phyloP scores from a whole-genome alignment of 1,284 basidiomycete species.

The Microstroma glucosiphilum region DNA sequence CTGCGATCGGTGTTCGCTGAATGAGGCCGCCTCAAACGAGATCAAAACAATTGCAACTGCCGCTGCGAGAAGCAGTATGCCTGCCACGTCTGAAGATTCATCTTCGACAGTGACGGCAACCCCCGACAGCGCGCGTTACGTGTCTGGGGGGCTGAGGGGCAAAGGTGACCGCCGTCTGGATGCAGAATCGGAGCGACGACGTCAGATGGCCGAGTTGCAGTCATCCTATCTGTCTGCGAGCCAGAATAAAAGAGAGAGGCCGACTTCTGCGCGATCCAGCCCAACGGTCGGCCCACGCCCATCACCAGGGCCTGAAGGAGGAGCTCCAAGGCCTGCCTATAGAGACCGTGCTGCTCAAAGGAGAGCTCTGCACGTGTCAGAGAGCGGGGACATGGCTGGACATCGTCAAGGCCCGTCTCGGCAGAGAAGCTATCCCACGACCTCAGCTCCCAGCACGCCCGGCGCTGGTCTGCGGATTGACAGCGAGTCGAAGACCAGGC shows the following conservation, averaged over 20 bases:
- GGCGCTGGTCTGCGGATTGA: background rate
- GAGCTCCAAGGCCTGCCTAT: background rate
- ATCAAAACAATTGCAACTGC: background rate
- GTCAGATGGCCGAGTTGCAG: conserved; percentile 1
- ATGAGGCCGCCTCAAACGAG: conserved; percentile 1
- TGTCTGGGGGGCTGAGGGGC: background rate
- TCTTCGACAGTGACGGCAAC: background rate
- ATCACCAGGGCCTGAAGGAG: background rate
- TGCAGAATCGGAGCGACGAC: background rate
- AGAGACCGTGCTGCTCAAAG: background rate
- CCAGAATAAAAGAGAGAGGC: background rate
- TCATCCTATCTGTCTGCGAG: conserved; percentile 4
- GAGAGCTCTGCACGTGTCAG: background rate
- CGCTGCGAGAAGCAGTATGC: background rate
- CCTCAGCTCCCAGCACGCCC: background rate
- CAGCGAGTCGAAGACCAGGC: background rate
- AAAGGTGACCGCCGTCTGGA: background rate
- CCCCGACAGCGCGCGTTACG: background rate
- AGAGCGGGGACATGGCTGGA: background rate
- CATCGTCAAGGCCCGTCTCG: background rate
- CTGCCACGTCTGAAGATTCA: background rate
- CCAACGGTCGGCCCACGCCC: background rate
- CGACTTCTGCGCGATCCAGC: background rate
- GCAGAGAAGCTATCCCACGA: background rate
- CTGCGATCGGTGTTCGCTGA: background rate